Evolutionary conservation across 257 asterid genomes (phyloP), one percentile per base, ranked within the genome.

Genomic region (Henckelia pumila): DNA sequence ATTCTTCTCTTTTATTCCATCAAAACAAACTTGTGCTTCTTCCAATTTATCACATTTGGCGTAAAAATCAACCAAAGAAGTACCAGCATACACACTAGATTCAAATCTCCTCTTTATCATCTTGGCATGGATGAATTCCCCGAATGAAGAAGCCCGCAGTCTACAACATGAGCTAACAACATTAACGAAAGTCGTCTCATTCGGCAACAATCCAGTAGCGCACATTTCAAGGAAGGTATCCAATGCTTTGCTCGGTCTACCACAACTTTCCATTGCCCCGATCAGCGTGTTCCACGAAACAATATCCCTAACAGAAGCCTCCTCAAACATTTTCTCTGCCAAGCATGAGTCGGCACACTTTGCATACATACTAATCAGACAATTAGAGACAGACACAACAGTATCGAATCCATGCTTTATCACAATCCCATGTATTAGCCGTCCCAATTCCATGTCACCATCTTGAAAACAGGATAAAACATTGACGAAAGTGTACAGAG

Each of bases 271-370:
- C 76, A 79, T 60, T 20, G 86, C 87, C 2, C 83, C 77, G 49
- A 89, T 83, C 14, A 87, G 25, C 2, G 85, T 82, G 75, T 85
- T 91, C 94, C 92, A 89, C 1, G 94, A 76, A 37, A 89, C 89
- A 40, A 72, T 73, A 76, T 86, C 98, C 83, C 77, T 81, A 70
- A 66, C 70, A 63, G 52, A 74, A 69, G 79, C 80, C 61, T 70
- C 72, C 56, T 82, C 83, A 78, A 90, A 90, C 81, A 84, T 63
- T 78, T 81, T 84, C 83, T 81, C 88, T 1, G 85, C 77, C 69
- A 30, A 59, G 50, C 8, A 56, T 13, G 67, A 40, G 25, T 61
- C 57, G 23, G 57, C 78, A 33, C 75, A 86, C 56, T 79, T 92
- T 2, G 78, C 76, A 75, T 86, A 85, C 89, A 86, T 78, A 76